Base-by-base conservation (phyloP, 2,329 filamentous ascomycete genomes). In the Fusarium clavum region DNA sequence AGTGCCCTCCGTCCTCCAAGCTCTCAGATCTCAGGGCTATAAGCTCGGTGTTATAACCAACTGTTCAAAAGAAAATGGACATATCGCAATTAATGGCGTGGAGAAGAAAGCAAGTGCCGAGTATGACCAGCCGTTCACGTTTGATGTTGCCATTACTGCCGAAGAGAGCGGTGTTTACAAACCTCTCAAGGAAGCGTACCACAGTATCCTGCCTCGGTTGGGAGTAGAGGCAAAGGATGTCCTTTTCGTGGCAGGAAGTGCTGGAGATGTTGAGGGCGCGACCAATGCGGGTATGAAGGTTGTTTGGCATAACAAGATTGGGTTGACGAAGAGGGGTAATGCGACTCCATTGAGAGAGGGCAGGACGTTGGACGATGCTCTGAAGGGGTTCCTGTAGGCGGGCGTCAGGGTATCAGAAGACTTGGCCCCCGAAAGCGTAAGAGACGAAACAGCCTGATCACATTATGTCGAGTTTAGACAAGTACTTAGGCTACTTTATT, bases 111-210 rank as follows among this genome's bases (percentile, higher is more conserved):
- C 53, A 10, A 61, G 57, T 40, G 62, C 32, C 32, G 59, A 67
- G 8, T 64, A 45, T 64, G 38, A 48, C 10, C n/a, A 51, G 3
- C 61, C 57, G 1, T 67, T 72, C n/a, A 53, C 48, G 2, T 81
- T 82, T 27, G 77, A 82, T 38, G 71, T 72, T 3, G 73, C 77
- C 6, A 55, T 81, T 6, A 81, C 80, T 2, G 81, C 80, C 0
- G 80, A 82, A 55, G 79, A 82, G 57, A 78, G 73, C 16, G 79
- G 80, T 4, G 81, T 77, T 56, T 82, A 82, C 55, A 81, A 83
- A 57, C 81, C 81, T 3, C 69, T 72, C 3, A 60, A 55, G 10
- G 59, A 76, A 38, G 77, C 81, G 2, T 82, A 83, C 49, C 44
- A 72, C 6, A 74, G 70, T 6, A 73, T 80, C 6, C 59, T 83